A percentile compares a stretch with the other conserved stretches of the same genome.
Evolutionary conservation across 2,329 filamentous ascomycete species (phyloP).

Genomic region (Coniochaeta ligniaria): DNA sequence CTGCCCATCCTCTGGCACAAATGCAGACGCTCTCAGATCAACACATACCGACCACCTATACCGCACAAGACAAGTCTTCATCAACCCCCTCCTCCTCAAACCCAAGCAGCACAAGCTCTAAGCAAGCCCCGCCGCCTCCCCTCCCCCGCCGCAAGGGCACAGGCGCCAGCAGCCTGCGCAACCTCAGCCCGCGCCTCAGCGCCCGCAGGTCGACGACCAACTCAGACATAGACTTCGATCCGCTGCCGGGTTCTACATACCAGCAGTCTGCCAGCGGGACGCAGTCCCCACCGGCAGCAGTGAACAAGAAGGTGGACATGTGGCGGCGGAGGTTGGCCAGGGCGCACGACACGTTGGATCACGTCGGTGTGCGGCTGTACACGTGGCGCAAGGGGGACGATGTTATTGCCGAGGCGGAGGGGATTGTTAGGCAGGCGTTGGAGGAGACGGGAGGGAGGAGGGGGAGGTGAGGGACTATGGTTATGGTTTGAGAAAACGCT

Average conservation of each 20-base stretch:
- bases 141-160: slow-evolving; percentile 37
- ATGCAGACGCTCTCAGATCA: slow-evolving; percentile 32
- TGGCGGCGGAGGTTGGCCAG: slow-evolving; percentile 63
- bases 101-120: slow-evolving; percentile 3
- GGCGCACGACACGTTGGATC: slow-evolving; percentile 55
- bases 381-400: slow-evolving; percentile 70
- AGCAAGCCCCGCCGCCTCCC: slow-evolving; percentile 28
- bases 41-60: slow-evolving; percentile 12
- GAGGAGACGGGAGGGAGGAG: slow-evolving; percentile 28
- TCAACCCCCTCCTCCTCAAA: slow-evolving; percentile 6
- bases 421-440: slow-evolving; percentile 52
- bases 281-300: slow-evolving; percentile 6
- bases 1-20: slow-evolving; percentile 30
- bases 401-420: slow-evolving; percentile 58
- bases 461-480: neutral
- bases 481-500: neutral
- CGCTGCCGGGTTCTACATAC: slow-evolving; percentile 4
- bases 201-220: slow-evolving; percentile 21
- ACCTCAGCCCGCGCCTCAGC: slow-evolving; percentile 22
- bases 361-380: slow-evolving; percentile 59
- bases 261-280: slow-evolving; percentile 4
- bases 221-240: slow-evolving; percentile 32
- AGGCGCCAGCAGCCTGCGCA: slow-evolving; percentile 20
- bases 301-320: slow-evolving; percentile 64
- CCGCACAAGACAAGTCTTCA: slow-evolving; percentile 3